phyloP scores from a whole-genome alignment of 139 green algal genomes.

The Pleodorina starrii region DNA sequence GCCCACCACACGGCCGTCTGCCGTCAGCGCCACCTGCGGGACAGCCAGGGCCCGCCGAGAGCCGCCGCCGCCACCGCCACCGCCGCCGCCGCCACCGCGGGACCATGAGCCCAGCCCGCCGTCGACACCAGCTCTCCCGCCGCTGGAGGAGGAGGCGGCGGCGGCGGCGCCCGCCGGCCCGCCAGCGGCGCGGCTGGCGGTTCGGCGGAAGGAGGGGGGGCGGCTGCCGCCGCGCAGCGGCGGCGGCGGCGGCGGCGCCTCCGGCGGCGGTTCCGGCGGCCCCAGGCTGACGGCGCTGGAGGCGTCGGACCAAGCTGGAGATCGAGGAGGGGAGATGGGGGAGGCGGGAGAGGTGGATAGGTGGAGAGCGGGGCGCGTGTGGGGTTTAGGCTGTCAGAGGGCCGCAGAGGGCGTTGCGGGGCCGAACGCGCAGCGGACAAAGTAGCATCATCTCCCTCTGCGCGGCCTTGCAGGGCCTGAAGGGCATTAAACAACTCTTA shows the following conservation, averaged over 20 bases:
- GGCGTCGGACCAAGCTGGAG: conserved; percentile 16
- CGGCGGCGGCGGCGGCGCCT: background rate
- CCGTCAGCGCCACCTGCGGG: background rate
- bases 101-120: background rate
- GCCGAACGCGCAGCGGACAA: too few relatives aligned
- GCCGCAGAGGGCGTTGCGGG: too few relatives aligned
- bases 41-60: background rate
- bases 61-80: too few relatives aligned
- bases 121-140: background rate
- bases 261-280: background rate
- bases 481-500: too few relatives aligned
- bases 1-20: background rate
- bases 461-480: too few relatives aligned
- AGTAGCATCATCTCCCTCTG: too few relatives aligned
- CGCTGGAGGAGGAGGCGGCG: too few relatives aligned
- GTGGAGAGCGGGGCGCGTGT: background rate
- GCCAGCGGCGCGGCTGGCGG: background rate
- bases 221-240: background rate
- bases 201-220: background rate
- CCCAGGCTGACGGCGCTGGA: conserved; percentile 23
- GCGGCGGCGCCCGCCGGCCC: background rate
- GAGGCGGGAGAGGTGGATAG: background rate
- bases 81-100: background rate
- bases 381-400: too few relatives aligned
- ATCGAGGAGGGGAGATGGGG: background rate